Conservation (phyloP, 371 early-diverging fungal species). For the Syncephalastrum monosporum region DNA sequence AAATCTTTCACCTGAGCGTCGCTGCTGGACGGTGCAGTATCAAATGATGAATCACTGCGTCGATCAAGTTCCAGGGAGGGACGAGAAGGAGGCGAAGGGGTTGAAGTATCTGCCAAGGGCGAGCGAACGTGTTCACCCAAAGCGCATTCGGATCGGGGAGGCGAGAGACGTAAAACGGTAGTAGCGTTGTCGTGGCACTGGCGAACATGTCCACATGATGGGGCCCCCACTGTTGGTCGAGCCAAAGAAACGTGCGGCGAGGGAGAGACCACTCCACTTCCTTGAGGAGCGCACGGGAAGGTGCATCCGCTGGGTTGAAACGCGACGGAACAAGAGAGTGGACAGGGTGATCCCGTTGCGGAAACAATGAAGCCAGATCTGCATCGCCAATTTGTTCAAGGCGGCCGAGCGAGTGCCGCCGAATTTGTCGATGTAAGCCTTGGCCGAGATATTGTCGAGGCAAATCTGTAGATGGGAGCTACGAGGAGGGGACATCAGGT, state of each 20-base stretch:
- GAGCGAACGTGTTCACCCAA: slow-evolving; percentile 8
- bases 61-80: slow-evolving; percentile 19
- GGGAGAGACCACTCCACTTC: slow-evolving; percentile 30
- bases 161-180: slow-evolving; percentile 9
- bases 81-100: background rate
- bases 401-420: slow-evolving; percentile 21
- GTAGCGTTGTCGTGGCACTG: slow-evolving; percentile 1
- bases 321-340: slow-evolving; percentile 26
- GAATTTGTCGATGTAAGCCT: slow-evolving; percentile 31
- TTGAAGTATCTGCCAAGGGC: slow-evolving; percentile 2
- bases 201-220: slow-evolving; percentile 25
- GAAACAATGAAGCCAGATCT: slow-evolving; percentile 23
- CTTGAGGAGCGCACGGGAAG: slow-evolving; percentile 14
- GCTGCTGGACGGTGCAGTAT: slow-evolving; percentile 1
- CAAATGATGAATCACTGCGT: slow-evolving; percentile 3
- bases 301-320: slow-evolving; percentile 29
- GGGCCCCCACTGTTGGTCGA: slow-evolving; percentile 28
- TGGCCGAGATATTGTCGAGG: slow-evolving; percentile 31
- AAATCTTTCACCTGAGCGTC: too few species aligned
- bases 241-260: slow-evolving; percentile 6
- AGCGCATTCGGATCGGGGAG: slow-evolving; percentile 13
- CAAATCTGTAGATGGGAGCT: slow-evolving; percentile 12
- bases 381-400: slow-evolving; percentile 14
- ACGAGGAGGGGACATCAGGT: slow-evolving; percentile 5
- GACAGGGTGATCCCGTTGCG: slow-evolving; percentile 15